Conservation (phyloP, 139 green algal genomes). For the Picochlorum sp. region DNA sequence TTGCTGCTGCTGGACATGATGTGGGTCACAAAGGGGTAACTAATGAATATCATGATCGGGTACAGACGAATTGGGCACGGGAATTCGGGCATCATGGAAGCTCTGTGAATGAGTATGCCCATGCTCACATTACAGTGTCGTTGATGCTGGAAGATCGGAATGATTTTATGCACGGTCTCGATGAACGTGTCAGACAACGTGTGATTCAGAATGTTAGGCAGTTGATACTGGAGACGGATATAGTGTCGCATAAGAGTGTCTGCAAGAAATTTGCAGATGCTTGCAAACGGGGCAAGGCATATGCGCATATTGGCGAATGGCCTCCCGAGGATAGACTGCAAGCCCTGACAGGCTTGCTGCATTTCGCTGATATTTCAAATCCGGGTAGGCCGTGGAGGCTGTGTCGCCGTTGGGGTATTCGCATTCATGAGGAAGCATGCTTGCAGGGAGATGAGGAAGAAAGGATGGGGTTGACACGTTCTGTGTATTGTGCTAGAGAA, state of each 20-base stretch:
- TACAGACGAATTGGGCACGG: slow-evolving; percentile 32
- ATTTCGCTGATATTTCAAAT: slow-evolving; percentile 60
- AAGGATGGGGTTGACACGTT: slow-evolving; percentile 44
- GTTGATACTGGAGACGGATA: slow-evolving; percentile 60
- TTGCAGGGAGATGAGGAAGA: slow-evolving; percentile 52
- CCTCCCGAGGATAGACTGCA: slow-evolving; percentile 14
- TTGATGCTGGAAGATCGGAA: slow-evolving; percentile 34
- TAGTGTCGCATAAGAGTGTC: slow-evolving; percentile 23
- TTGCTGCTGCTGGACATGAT: slow-evolving; percentile 53
- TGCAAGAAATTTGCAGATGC: slow-evolving; percentile 29
- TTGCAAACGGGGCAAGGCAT: slow-evolving; percentile 15
- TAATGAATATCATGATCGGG: slow-evolving; percentile 59
- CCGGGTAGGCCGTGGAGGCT: slow-evolving; percentile 33
- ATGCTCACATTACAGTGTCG: slow-evolving; percentile 32
- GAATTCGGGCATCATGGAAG: slow-evolving; percentile 52
- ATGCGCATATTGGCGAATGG: slow-evolving; percentile 26
- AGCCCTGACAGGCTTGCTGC: slow-evolving; percentile 44
- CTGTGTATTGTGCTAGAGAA: slow-evolving; percentile 51
- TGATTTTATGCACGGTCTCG: slow-evolving; percentile 21
- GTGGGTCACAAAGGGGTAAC: slow-evolving; percentile 55
- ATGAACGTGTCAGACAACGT: slow-evolving; percentile 17
- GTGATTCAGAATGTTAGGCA: slow-evolving; percentile 34
- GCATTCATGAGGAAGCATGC: slow-evolving; percentile 42
- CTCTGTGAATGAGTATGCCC: background rate
- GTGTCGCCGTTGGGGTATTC: slow-evolving; percentile 29